Evolutionary conservation across 139 green algal genomes (phyloP).

Genomic region (Pleodorina starrii): DNA sequence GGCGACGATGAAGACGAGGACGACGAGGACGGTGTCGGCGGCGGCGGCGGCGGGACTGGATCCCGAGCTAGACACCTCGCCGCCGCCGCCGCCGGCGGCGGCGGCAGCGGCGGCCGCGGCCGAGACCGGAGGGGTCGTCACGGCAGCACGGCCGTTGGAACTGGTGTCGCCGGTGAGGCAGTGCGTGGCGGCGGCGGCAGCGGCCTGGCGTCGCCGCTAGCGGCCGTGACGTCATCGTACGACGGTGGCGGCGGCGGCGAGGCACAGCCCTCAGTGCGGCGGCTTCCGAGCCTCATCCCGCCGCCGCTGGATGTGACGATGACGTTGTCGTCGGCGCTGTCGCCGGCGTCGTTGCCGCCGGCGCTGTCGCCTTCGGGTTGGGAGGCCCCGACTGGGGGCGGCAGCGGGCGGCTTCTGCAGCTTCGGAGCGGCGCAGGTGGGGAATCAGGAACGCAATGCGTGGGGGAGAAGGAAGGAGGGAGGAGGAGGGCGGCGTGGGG

Average conservation of each 20-base stretch:
- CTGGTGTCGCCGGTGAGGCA: no score
- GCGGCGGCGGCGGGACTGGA: background rate
- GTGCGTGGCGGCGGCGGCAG: background rate
- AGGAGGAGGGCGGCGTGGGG: no score
- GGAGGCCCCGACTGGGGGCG: background rate
- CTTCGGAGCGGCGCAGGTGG: background rate
- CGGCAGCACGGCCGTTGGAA: background rate
- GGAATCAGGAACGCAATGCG: no score
- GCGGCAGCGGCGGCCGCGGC: background rate
- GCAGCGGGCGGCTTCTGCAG: constrained; percentile 2
- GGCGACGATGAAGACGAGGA: background rate
- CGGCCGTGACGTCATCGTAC: background rate
- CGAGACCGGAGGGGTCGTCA: background rate
- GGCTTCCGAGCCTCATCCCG: background rate
- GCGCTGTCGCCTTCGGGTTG: background rate
- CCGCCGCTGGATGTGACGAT: background rate
- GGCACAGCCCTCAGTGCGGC: background rate
- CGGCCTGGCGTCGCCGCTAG: background rate
- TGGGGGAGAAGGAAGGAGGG: no score
- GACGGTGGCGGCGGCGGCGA: background rate
- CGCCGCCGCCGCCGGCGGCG: background rate
- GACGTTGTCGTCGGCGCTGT: background rate
- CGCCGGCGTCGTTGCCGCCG: background rate
- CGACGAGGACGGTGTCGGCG: background rate
- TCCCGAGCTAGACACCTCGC: no score